Percentiles rank a stretch among this genome's conserved stretches.
Evolutionary conservation across 2,329 filamentous ascomycete genomes (phyloP).

Genomic region (Geosmithia putterillii): DNA sequence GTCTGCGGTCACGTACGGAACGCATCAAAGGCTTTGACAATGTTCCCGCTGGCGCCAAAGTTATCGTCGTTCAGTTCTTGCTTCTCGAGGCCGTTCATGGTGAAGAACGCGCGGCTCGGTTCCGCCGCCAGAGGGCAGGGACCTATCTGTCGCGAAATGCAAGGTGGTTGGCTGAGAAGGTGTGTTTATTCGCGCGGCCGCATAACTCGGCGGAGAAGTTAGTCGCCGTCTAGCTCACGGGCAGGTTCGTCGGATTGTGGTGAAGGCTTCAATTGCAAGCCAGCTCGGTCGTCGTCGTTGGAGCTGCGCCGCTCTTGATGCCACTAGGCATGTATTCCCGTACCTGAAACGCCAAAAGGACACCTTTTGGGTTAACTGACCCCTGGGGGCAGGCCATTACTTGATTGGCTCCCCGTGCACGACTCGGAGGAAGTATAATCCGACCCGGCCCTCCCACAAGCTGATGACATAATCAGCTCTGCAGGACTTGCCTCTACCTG

Average conservation of each 20-base stretch:
- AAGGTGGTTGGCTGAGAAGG: not conserved
- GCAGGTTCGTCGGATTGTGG: not conserved
- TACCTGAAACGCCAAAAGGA: conserved; percentile 1
- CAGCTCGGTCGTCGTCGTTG: not conserved
- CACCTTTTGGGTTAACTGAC: conserved; percentile 1
- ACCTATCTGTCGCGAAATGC: not conserved
- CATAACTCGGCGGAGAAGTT: not conserved
- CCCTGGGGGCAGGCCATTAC: not conserved
- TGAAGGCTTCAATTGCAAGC: not conserved
- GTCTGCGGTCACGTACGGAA: conserved; percentile 56
- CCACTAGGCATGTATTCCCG: not conserved
- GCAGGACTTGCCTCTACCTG: too few relatives aligned
- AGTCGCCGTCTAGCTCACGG: not conserved
- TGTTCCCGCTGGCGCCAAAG: conserved; percentile 61
- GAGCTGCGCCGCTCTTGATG: not conserved
- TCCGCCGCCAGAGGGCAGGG: not conserved
- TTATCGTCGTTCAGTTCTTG: conserved; percentile 58
- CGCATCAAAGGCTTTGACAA: conserved; percentile 85
- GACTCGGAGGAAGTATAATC: not conserved
- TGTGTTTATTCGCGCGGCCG: not conserved
- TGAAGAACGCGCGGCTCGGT: conserved; percentile 1
- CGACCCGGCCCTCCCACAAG: not conserved
- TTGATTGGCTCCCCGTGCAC: not conserved
- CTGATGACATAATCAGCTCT: not conserved
- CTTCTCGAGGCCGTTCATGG: conserved; percentile 71